Evolutionary conservation across 768 basidiomycete species (phyloP), one percentile per base, ranked within the genome.

Genomic region (Termitomyces sp.): DNA sequence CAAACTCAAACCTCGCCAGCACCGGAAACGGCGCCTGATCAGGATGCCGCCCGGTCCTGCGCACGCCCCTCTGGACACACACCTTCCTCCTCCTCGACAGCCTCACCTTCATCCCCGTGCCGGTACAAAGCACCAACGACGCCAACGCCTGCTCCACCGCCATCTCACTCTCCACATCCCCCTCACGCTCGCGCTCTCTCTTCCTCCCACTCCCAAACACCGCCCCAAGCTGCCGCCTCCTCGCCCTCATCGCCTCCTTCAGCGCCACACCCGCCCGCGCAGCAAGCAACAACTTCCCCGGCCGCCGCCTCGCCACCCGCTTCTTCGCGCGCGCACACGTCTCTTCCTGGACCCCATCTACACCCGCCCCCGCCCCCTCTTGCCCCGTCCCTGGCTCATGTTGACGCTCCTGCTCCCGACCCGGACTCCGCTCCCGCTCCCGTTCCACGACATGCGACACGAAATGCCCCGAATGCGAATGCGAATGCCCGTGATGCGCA

Each of bases 71-170:
- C 34, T 74, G 74, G 46, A 80, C 64, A 36, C 87, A 76, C 47
- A 84, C 74, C 20, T 69, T 76, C 56, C 68, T 69, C 64, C 89
- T 74, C 63, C 76, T 81, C 51, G 87, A 87, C 27, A 81, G 75
- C 37, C 84, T 78, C 34, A 81, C 73, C 61, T 72, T 76, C 7
- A 69, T 72, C 14, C 69, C 42, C 5, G 55, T 8, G 32, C 60
- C 46, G 22, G 16, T 13, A 8, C 46, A 2, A 1, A 14, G n/a
- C n/a, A 5, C 12, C 34, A 69, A 46, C 73, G 74, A 61, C 55
- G 77, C 84, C 46, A 93, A 73, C 27, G 90, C 91, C 69, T 87
- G 87, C 67, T 93, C 90, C 29, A 92, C 74, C 36, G 88, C 88
- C 43, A 91, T 76, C 14, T 85, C 81, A 69, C 90, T 86, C 18